Evolutionary conservation across 805 yeast genomes (phyloP), one percentile per base, ranked within the genome.

Genomic region (Wickerhamia fluorescens): DNA sequence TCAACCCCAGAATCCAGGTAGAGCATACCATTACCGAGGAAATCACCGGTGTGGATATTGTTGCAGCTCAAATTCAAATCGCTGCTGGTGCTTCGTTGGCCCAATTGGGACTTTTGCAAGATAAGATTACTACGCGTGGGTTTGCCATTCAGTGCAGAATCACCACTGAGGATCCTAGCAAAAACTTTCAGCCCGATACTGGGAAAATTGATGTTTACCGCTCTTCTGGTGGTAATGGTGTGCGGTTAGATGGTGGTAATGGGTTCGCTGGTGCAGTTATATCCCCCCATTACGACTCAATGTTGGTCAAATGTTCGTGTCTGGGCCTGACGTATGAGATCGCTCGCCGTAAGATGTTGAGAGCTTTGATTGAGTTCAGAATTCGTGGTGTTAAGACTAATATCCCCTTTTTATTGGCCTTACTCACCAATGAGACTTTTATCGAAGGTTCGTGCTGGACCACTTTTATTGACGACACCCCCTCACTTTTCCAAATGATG

Each of bases 151-250:
- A 92, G 68, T 89, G 98, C 69, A 87, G 98, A 71, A 92, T 92
- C 66, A 89, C 97, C 35, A 89, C 98, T 29, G 98, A 92, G 61
- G 98, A 89, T 56, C 97, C 98, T 8, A 55, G 94, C 29, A 88
- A 88, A 66, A 85, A 82, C 54, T 89, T 89, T 78, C 96, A 85
- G 63, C 98, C 98, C 10, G 98, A 89, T 56, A 92, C 97, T 3
- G 98, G 98, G 55, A 87, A 88, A 61, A 82, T 89, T 47, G 98
- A 89, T 61, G 98, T 89, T 25, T 89, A 89, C 69, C 78, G 97
- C 59, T 87, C 96, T 25, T 85, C 97, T 14, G 98, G 98, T 63
- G 99, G 99, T 70, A 92, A 92, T 53, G 99, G 99, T 59, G 96
- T 92, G 27, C 79, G 99, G 67, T 72, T 92, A 45, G 98, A 89